Conservation (phyloP, 1,284 basidiomycete genomes). For the Sparassis latifolia region DNA sequence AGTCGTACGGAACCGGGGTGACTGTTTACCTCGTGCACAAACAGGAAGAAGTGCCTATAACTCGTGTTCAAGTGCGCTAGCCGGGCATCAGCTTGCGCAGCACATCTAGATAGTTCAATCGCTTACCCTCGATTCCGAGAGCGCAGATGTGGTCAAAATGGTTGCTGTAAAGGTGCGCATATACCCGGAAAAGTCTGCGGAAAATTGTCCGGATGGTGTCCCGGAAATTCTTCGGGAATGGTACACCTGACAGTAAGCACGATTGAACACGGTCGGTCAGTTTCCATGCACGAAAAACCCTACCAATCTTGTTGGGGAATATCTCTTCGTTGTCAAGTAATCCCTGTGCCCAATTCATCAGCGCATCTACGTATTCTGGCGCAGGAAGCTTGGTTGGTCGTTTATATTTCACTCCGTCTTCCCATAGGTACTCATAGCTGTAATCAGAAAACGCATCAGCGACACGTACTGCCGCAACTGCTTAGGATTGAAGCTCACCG, state of each 20-base stretch:
- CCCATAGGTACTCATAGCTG: conserved; percentile 98
- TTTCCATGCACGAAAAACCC: conserved; percentile 4
- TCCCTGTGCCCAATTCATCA: conserved; percentile 98
- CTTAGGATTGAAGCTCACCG: conserved; percentile 47
- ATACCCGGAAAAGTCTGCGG: conserved; percentile 91
- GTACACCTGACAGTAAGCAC: conserved; percentile 53
- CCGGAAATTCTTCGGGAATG: conserved; percentile 89
- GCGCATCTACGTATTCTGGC: conserved; percentile 94
- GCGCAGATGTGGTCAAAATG: conserved; percentile 99
- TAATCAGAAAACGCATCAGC: neutral
- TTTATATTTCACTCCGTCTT: conserved; percentile 89
- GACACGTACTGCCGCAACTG: neutral
- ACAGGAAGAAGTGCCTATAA: conserved; percentile 97
- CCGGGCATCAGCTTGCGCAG: conserved; percentile 5
- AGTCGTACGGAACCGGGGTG: neutral
- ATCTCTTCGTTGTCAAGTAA: conserved; percentile 89
- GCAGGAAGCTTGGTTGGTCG: conserved; percentile 92
- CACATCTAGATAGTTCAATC: neutral
- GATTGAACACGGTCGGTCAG: neutral
- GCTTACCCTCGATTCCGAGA: conserved; percentile 90
- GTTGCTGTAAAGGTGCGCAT: conserved; percentile 98
- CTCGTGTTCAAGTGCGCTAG: conserved; percentile 97
- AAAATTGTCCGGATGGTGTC: conserved; percentile 91
- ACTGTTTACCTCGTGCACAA: conserved; percentile 81
- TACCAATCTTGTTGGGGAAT: conserved; percentile 95